These are phyloP conservation scores for Marasmius oreades DNA, from an alignment of 1,284 basidiomycete species.

Conservation along the genomic window DNA sequence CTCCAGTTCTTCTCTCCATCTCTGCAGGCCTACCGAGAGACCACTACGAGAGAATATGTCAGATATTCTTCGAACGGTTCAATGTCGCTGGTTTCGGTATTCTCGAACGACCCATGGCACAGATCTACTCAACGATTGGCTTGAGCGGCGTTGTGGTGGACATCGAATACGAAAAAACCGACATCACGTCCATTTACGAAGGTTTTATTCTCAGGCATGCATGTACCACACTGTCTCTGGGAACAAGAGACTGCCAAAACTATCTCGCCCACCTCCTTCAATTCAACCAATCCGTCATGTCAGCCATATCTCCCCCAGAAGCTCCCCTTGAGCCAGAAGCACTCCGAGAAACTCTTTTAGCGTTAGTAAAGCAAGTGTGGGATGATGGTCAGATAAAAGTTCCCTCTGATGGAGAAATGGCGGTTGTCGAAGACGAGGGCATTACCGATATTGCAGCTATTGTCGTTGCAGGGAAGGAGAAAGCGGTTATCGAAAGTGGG, in stretches of 20 bases:
- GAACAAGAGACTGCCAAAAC: slow-evolving; percentile 70
- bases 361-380: slow-evolving; percentile 60
- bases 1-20: slow-evolving; percentile 77
- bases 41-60: slow-evolving; percentile 74
- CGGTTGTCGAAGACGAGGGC: slow-evolving; percentile 76
- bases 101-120: slow-evolving; percentile 82
- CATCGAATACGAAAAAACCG: slow-evolving; percentile 74
- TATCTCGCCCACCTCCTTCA: slow-evolving; percentile 74
- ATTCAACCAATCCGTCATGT: slow-evolving; percentile 62
- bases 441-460: slow-evolving; percentile 83
- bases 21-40: slow-evolving; percentile 68
- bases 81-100: slow-evolving; percentile 86
- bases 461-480: slow-evolving; percentile 76
- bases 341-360: slow-evolving; percentile 47
- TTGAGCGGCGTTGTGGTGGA: slow-evolving; percentile 84
- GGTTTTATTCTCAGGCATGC: slow-evolving; percentile 64
- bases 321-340: slow-evolving; percentile 42
- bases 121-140: slow-evolving; percentile 79
- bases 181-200: slow-evolving; percentile 81
- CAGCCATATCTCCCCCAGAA: slow-evolving; percentile 54
- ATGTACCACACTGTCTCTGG: slow-evolving; percentile 59
- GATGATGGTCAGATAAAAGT: slow-evolving; percentile 62
- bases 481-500: slow-evolving; percentile 76
- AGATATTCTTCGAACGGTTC: slow-evolving; percentile 94
- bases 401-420: slow-evolving; percentile 68